Conservation (phyloP, 1,139 yeast genomes). For the Saccharomyces hybrid region DNA sequence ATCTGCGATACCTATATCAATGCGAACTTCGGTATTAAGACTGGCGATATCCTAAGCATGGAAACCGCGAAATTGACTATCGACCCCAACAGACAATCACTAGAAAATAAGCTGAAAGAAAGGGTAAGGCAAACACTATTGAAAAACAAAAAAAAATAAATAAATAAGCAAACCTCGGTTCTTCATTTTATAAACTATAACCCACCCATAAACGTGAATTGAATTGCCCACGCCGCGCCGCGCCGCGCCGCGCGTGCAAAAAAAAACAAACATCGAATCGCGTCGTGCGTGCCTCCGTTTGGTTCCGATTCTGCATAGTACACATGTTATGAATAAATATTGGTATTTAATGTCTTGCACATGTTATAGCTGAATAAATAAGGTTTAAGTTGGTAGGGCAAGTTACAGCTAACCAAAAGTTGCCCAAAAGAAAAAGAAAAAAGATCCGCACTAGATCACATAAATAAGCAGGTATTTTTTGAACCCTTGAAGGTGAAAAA, state of each 20-base stretch:
- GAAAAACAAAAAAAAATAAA: background rate
- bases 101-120: conserved; percentile 19
- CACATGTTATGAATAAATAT: background rate
- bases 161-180: background rate
- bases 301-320: background rate
- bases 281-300: background rate
- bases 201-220: background rate
- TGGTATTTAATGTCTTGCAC: background rate
- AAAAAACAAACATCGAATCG: background rate
- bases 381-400: background rate
- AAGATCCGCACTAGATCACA: background rate
- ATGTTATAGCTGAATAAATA: conserved; percentile 1
- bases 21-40: conserved; percentile 11
- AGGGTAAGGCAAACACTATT: conserved; percentile 9
- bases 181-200: background rate
- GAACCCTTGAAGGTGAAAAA: background rate
- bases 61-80: conserved; percentile 2
- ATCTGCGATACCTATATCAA: conserved; percentile 18
- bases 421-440: background rate
- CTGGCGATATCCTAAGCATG: background rate
- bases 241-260: no score
- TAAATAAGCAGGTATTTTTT: background rate
- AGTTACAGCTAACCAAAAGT: background rate
- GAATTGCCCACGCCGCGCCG: background rate
- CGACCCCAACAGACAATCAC: conserved; percentile 20